Evolutionary conservation across 2,329 filamentous ascomycete species (phyloP).

Genomic region (Scytalidium lignicola): DNA sequence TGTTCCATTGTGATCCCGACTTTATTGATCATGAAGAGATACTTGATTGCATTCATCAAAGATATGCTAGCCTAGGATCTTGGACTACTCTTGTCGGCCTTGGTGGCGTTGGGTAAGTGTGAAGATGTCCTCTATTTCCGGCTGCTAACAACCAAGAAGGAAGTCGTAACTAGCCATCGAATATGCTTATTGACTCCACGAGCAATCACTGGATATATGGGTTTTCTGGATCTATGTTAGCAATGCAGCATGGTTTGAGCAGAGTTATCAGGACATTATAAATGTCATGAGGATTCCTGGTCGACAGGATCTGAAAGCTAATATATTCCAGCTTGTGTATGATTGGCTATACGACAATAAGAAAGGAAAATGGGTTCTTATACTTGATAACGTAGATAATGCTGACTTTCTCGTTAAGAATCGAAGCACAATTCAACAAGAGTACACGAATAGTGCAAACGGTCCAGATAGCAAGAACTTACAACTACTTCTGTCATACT

Average conservation of each 20-base stretch:
- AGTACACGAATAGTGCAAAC: constrained; percentile 9
- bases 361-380: constrained; percentile 27
- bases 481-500: constrained; percentile 13
- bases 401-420: constrained; percentile 14
- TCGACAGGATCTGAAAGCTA: constrained; percentile 23
- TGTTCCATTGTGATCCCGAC: constrained; percentile 16
- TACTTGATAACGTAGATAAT: constrained; percentile 35
- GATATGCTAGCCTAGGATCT: constrained; percentile 16
- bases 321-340: constrained; percentile 29
- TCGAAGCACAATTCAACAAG: constrained; percentile 7
- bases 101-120: constrained; percentile 16
- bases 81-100: constrained; percentile 17
- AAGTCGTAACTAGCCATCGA: constrained; percentile 34
- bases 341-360: constrained; percentile 23
- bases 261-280: constrained; percentile 30
- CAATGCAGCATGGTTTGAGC: constrained; percentile 28
- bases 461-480: constrained; percentile 5
- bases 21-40: constrained; percentile 12
- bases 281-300: constrained; percentile 25
- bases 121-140: constrained; percentile 1
- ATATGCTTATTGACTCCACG: constrained; percentile 28
- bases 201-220: constrained; percentile 22
- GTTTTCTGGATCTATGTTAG: constrained; percentile 35
- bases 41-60: constrained; percentile 23
- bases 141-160: constrained; percentile 16